phyloP scores from a whole-genome alignment of 495 filamentous ascomycete species.

The Penicillium flavigenum region DNA sequence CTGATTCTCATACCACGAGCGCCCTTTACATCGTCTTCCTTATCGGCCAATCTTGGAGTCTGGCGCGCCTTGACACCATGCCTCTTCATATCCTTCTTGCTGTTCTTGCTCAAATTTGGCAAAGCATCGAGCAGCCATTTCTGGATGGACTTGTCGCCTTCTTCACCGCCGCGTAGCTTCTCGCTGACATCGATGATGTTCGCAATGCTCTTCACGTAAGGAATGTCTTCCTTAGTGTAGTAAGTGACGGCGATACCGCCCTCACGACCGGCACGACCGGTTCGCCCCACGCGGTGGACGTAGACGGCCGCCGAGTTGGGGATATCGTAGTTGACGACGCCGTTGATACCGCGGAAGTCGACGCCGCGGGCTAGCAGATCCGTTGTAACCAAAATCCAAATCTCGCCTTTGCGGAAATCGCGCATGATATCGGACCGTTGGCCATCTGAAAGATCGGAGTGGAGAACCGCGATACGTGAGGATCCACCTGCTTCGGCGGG shows the following conservation, averaged over 20 bases:
- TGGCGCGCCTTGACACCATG: conserved; percentile 78
- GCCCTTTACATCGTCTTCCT: conserved; percentile 41
- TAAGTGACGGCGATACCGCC: conserved; percentile 92
- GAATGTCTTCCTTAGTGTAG: conserved; percentile 92
- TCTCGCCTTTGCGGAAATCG: conserved; percentile 84
- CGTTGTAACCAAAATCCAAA: conserved; percentile 95
- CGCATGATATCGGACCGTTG: conserved; percentile 79
- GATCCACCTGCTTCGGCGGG: conserved; percentile 82
- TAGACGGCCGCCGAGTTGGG: conserved; percentile 85
- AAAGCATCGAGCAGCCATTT: conserved; percentile 89
- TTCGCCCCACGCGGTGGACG: conserved; percentile 89
- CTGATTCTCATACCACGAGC: conserved; percentile 63
- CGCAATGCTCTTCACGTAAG: conserved; percentile 85
- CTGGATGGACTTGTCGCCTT: conserved; percentile 57
- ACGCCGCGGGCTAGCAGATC: conserved; percentile 88
- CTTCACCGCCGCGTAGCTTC: conserved; percentile 48
- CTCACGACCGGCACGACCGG: conserved; percentile 80
- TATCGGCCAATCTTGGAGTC: conserved; percentile 33
- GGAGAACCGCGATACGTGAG: conserved; percentile 83
- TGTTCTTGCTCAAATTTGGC: conserved; percentile 76
- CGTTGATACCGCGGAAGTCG: conserved; percentile 87
- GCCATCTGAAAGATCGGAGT: conserved; percentile 77
- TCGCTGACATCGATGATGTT: conserved; percentile 87
- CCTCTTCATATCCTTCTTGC: conserved; percentile 77
- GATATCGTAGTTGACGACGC: conserved; percentile 96